Evolutionary conservation across 495 filamentous ascomycete genomes (phyloP), one percentile per base, ranked within the genome.

Genomic region (Xylaria palmicola): DNA sequence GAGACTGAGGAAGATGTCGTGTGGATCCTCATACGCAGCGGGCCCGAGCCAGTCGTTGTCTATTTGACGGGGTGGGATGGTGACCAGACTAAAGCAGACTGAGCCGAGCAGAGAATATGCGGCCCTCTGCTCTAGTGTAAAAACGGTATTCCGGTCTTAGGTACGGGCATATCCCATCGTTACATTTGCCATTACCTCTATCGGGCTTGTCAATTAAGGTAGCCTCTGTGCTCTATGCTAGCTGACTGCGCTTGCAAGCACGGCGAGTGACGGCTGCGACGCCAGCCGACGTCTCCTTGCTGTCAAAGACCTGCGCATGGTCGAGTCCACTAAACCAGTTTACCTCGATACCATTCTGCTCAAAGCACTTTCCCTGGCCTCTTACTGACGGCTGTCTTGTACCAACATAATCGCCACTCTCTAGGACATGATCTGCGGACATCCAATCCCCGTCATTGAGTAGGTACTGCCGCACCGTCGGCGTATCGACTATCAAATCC

Each of bases 271-370:
- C 70, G 34, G 72, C 68, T 39, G 80, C 72, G 36, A 89, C 56
- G 44, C 62, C 68, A 30, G 66, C 67, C 62, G 77, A 73, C 27
- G 75, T 75, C 27, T 66, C 41, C 54, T 59, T 53, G 32, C 66
- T 69, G 62, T 89, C 86, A 69, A 90, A 90, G 12, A 86, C 77
- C 63, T 90, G 85, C 20, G 86, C 87, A 71, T 91, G 88, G 67
- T 91, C 86, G 39, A 87, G 65, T 12, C 78, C 73, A 9, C 79
- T 73, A 62, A 81, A 89, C 86, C 86, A 90, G 1, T 87, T 40
- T 8, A 89, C 71, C 63, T 88, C 81, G 30, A 88, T 65, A 6
- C 82, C 86, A 17, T 75, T 65, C 2, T 79, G 78, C 48, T 63
- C 77, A 76, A 79, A 80, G 41, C 70, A 29, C n/a, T 62, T 59